A percentile compares a stretch with the other conserved stretches of the same genome.
Conservation (phyloP, 75 land plant species). For the Cupressus sempervirens region DNA sequence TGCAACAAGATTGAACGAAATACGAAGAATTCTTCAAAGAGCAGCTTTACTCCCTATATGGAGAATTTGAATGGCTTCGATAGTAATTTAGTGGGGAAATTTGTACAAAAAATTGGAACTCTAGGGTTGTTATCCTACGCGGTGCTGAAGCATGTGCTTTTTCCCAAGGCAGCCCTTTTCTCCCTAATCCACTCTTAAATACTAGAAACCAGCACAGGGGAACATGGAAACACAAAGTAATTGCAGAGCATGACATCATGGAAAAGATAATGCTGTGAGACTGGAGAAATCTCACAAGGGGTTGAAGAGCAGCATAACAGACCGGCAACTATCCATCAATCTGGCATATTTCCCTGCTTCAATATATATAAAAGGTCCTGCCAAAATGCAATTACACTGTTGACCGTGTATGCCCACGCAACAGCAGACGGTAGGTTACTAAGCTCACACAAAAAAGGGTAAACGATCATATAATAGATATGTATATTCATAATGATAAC, state of each 20-base stretch:
- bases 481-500: too few species aligned
- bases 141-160: slow-evolving; percentile 12
- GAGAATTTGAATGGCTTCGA: too few species aligned
- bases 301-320: slow-evolving; percentile 60
- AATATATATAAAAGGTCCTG: slow-evolving; percentile 55
- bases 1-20: too few species aligned
- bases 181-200: slow-evolving; percentile 62
- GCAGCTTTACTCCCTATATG: too few species aligned
- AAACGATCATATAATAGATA: slow-evolving; percentile 59
- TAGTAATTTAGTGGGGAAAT: too few species aligned
- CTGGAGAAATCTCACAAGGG: slow-evolving; percentile 55
- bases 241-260: slow-evolving; percentile 49
- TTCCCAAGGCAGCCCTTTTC: slow-evolving; percentile 74
- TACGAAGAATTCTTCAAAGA: too few species aligned
- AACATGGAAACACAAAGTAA: slow-evolving; percentile 47
- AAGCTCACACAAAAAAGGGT: slow-evolving; percentile 40
- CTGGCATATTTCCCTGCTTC: slow-evolving; percentile 60
- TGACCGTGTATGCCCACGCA: slow-evolving; percentile 57
- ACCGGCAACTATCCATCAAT: too few species aligned
- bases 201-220: slow-evolving; percentile 65
- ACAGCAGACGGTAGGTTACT: slow-evolving; percentile 57
- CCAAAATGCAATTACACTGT: slow-evolving; percentile 38
- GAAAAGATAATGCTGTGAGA: slow-evolving; percentile 75
- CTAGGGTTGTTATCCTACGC: too few species aligned
- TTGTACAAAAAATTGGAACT: too few species aligned